These are phyloP conservation scores for Trichophyton schoenleinii DNA, from an alignment of 2,329 filamentous ascomycete genomes.

Conservation along the genomic window DNA sequence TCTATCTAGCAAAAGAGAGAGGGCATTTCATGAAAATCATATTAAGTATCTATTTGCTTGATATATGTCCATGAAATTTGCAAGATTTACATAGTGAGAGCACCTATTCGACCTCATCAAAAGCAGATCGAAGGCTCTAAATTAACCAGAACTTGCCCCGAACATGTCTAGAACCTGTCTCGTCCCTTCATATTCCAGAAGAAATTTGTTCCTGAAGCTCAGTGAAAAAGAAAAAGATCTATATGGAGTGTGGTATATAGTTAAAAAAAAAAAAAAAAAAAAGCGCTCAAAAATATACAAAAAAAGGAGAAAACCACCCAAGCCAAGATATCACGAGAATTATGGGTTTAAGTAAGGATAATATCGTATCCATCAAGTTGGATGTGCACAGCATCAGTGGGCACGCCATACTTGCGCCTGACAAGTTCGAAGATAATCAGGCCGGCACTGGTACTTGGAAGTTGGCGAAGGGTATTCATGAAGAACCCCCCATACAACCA, in stretches of 20 bases:
- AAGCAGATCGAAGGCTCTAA: too few relatives aligned
- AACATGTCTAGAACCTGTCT: too few relatives aligned
- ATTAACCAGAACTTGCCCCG: too few relatives aligned
- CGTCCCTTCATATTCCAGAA: too few relatives aligned
- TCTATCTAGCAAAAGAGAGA: too few relatives aligned
- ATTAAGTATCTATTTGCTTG: too few relatives aligned
- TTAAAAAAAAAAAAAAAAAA: neutral
- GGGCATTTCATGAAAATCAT: too few relatives aligned
- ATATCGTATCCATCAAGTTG: conserved; percentile 51
- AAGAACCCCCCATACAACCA: conserved; percentile 50
- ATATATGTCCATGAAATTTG: too few relatives aligned
- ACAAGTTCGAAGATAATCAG: conserved; percentile 54
- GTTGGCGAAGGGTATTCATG: conserved; percentile 44
- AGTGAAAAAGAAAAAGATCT: too few relatives aligned
- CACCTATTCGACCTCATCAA: too few relatives aligned
- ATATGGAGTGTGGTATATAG: neutral
- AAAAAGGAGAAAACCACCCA: neutral
- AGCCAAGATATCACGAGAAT: neutral
- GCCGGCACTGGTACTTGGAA: conserved; percentile 52
- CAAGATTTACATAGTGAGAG: too few relatives aligned
- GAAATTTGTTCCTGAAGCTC: too few relatives aligned
- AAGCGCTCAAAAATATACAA: neutral
- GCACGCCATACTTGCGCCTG: conserved; percentile 46
- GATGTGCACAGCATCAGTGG: conserved; percentile 42
- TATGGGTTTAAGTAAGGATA: conserved; percentile 34